Conservation (phyloP, 495 filamentous ascomycete genomes). For the Penicillium salamii region DNA sequence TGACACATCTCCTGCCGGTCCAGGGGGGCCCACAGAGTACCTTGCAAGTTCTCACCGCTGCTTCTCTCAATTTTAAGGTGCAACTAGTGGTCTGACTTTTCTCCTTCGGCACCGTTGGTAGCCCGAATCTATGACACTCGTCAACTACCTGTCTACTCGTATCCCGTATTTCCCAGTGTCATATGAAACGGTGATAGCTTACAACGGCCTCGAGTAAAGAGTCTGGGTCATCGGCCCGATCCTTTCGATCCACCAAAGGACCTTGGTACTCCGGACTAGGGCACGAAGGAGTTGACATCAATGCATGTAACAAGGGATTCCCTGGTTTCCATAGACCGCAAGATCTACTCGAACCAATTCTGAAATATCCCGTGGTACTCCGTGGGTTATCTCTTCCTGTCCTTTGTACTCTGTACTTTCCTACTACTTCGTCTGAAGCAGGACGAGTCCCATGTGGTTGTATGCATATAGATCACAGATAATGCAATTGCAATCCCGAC, state of each 20-base stretch:
- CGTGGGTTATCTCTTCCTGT: too few relatives aligned
- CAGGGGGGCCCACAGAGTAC: too few relatives aligned
- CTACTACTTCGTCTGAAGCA: too few relatives aligned
- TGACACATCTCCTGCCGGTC: not conserved
- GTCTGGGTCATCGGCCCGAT: not conserved
- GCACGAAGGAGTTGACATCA: not conserved
- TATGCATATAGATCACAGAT: slow-evolving; percentile 23
- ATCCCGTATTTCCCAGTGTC: too few relatives aligned
- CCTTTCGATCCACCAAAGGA: not conserved
- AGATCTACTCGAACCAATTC: too few relatives aligned
- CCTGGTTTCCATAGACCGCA: slow-evolving; percentile 2
- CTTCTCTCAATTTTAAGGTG: not conserved
- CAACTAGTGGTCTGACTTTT: not conserved
- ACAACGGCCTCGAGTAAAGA: not conserved
- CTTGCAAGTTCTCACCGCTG: not conserved
- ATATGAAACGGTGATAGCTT: too few relatives aligned
- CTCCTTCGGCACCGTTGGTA: not conserved
- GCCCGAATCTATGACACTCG: not conserved
- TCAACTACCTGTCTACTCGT: not conserved
- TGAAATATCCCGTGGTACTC: too few relatives aligned
- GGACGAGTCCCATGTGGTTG: too few relatives aligned
- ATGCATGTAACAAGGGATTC: not conserved
- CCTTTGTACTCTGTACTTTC: not conserved
- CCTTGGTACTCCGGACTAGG: not conserved
- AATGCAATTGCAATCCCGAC: slow-evolving; percentile 25